A percentile compares a stretch with the other conserved stretches of the same genome.
These are phyloP conservation scores for Pichia heedii DNA, from an alignment of 805 yeast genomes.

Conservation along the genomic window DNA sequence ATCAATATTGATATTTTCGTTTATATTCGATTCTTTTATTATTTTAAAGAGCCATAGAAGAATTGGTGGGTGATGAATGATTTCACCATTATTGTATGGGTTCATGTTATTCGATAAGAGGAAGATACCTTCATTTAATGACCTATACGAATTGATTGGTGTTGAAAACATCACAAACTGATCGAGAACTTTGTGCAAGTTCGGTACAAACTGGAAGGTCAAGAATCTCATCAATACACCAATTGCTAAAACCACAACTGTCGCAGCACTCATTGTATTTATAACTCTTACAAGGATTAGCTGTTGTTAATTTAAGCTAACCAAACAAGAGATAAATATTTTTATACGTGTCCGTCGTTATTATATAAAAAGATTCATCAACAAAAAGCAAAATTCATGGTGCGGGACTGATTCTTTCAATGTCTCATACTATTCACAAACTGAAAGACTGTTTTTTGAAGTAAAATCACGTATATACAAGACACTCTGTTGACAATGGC, in stretches of 20 bases:
- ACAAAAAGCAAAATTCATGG: too few relatives aligned
- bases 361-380: too few relatives aligned
- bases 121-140: constrained; percentile 59
- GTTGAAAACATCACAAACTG: constrained; percentile 60
- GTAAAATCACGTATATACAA: too few relatives aligned
- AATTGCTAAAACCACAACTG: constrained; percentile 9
- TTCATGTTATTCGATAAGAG: constrained; percentile 46
- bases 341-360: too few relatives aligned
- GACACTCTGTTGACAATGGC: too few relatives aligned
- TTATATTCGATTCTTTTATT: constrained; percentile 21
- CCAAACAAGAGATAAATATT: too few relatives aligned
- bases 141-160: constrained; percentile 60
- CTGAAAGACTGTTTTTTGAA: too few relatives aligned
- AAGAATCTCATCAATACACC: constrained; percentile 22
- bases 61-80: constrained; percentile 79
- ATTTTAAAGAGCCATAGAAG: constrained; percentile 43
- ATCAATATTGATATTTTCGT: constrained; percentile 16
- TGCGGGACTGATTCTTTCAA: too few relatives aligned
- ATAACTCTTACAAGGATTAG: too few relatives aligned
- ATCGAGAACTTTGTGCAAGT: constrained; percentile 29
- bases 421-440: too few relatives aligned
- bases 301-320: too few relatives aligned
- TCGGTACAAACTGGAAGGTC: constrained; percentile 24
- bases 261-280: constrained; percentile 5
- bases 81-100: constrained; percentile 70